Conservation (phyloP, 140 eudicot species). For the Oenanthe javanica region DNA sequence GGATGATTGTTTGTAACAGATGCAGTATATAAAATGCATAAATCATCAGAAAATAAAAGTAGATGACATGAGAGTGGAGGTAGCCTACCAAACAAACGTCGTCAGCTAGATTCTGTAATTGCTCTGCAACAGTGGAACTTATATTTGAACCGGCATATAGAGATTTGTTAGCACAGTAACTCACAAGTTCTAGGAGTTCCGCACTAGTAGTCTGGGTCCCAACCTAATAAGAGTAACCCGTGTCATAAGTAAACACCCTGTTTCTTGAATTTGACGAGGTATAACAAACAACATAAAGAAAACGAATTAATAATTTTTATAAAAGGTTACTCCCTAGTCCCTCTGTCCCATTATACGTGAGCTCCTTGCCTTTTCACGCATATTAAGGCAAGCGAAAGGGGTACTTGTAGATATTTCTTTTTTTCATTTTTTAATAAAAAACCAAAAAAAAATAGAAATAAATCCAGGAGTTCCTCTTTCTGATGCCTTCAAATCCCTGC, state of each 20-base stretch:
- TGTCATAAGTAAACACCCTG: conserved; percentile 2
- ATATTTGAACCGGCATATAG: conserved; percentile 29
- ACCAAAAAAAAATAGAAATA: too few relatives aligned
- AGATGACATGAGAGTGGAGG: neutral
- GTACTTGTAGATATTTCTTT: too few relatives aligned
- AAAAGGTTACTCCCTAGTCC: neutral
- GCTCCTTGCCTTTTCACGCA: neutral
- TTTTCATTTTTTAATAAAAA: too few relatives aligned
- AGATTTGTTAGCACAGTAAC: conserved; percentile 61
- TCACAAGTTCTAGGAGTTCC: conserved; percentile 49
- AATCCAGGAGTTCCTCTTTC: too few relatives aligned
- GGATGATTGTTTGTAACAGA: neutral
- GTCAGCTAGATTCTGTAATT: conserved; percentile 36
- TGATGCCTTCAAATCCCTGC: too few relatives aligned
- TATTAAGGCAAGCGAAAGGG: too few relatives aligned
- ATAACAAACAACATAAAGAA: neutral
- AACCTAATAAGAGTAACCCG: conserved; percentile 39
- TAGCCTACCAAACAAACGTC: conserved; percentile 44
- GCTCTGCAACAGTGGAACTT: conserved; percentile 38
- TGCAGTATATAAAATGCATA: conserved; percentile 6
- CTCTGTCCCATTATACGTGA: neutral
- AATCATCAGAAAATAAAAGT: neutral
- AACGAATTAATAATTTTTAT: neutral
- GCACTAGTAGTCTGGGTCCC: conserved; percentile 21
- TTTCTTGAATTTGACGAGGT: neutral